Base-by-base conservation (phyloP, 2,329 filamentous ascomycete genomes). In the Fusarium protoensiforme region DNA sequence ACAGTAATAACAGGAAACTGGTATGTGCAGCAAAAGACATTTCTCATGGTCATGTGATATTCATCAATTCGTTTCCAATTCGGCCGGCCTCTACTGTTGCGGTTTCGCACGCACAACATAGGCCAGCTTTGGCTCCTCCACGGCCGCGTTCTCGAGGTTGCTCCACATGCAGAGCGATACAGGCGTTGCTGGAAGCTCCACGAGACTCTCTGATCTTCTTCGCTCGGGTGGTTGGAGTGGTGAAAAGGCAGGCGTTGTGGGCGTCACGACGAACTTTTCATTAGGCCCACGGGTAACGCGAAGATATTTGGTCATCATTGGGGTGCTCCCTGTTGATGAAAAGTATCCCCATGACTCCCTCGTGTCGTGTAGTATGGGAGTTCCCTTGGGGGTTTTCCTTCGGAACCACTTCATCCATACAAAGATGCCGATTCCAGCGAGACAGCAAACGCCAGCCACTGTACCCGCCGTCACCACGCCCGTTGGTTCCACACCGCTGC, bases 141-240 rank as follows among this genome's bases (percentile, higher is more conserved):
- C 75, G 10, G 68, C 71, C 54, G 77, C 77, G 24, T 77, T 64
- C 61, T 78, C 77, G 9, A 78, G 61, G 16, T 73, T 66, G 48
- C 67, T 71, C 77, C 77, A 78, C 73, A 77, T 78, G n/a, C 74
- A 78, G 35, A 77, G 69, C 18, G 77, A 78, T 8, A 78, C 77
- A 11, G 77, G 77, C 10, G 77, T 78, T 14, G 77, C 77, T 3
- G 77, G 77, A 24, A 78, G 74, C 59, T 78, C 77, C 18, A 77
- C 71, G 14, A 75, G 77, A 22, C 71, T 70, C 33, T 68, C 61
- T 5, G 67, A 46, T 18, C 68, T 61, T 60, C 35, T 22, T 46
- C 27, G 24, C 38, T 51, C 48, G 59, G 27, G 43, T 53, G 68
- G 68, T 16, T 64, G 66, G 14, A 64, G 60, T 27, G 73, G 67